Percentiles rank a stretch among this genome's conserved stretches.
Evolutionary conservation across 2,329 filamentous ascomycete genomes (phyloP).

Genomic region (Aspergillus aculeatinus): DNA sequence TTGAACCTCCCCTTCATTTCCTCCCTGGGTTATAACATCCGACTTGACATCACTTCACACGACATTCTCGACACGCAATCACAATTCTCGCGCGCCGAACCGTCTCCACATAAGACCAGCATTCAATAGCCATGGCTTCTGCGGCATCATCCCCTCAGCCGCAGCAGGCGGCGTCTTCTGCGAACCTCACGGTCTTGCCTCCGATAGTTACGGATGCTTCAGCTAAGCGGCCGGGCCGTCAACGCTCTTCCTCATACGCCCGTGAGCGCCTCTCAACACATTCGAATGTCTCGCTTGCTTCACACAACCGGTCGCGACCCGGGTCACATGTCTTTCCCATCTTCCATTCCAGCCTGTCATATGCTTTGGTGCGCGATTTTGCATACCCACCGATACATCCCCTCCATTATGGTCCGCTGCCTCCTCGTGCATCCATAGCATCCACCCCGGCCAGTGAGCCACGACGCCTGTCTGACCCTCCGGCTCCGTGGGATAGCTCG

Average conservation of each 20-base stretch:
- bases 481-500: conserved; percentile 70
- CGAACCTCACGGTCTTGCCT: conserved; percentile 38
- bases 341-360: conserved; percentile 81
- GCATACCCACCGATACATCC: conserved; percentile 81
- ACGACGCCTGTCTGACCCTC: conserved; percentile 75
- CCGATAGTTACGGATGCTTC: conserved; percentile 53
- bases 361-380: conserved; percentile 93
- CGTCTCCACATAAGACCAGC: conserved; percentile 20
- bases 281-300: conserved; percentile 64
- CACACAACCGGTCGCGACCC: conserved; percentile 67
- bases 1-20: conserved; percentile 23
- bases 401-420: conserved; percentile 90
- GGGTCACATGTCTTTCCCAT: conserved; percentile 77
- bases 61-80: conserved; percentile 16
- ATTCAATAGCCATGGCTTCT: conserved; percentile 39
- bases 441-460: conserved; percentile 83
- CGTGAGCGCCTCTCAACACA: conserved; percentile 83
- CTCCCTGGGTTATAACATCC: conserved; percentile 17
- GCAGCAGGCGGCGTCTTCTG: conserved; percentile 29
- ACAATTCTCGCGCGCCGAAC: conserved; percentile 10
- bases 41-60: conserved; percentile 20
- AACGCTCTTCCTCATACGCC: conserved; percentile 73
- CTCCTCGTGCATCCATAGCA: conserved; percentile 67
- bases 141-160: conserved; percentile 32
- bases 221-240: conserved; percentile 59